Conservation (phyloP, 257 asterid species). For the Solanum pennellii region DNA sequence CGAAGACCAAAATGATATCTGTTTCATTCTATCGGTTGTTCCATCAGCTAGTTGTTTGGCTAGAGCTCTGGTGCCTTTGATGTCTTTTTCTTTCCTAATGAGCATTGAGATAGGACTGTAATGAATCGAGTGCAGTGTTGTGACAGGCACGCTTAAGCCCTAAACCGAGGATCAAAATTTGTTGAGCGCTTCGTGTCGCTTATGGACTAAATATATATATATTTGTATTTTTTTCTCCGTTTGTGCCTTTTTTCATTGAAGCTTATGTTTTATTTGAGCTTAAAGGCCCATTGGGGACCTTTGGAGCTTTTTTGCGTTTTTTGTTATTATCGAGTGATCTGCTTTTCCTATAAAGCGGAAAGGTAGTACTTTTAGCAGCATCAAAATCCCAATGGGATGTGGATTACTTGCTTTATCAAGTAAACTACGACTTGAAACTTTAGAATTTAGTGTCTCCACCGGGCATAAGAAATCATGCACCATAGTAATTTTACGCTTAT, state of each 20-base stretch:
- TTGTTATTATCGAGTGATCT: not conserved
- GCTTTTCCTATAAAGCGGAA: not conserved
- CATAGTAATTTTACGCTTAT: not conserved
- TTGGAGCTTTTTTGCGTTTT: not conserved
- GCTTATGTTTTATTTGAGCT: not conserved
- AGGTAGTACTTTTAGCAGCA: not conserved
- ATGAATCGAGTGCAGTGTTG: not conserved
- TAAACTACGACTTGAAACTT: not conserved
- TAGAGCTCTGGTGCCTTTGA: not conserved
- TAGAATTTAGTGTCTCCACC: not conserved
- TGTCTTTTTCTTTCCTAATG: not conserved
- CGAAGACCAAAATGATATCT: not conserved
- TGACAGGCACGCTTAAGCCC: not conserved
- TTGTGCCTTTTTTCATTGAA: not conserved
- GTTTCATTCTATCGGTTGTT: not conserved
- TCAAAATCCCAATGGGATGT: not conserved
- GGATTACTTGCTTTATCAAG: not conserved
- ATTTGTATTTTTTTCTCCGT: not conserved
- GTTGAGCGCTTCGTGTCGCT: not conserved
- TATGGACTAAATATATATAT: not conserved
- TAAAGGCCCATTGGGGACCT: not conserved
- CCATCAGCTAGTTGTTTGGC: not conserved
- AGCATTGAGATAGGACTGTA: not conserved
- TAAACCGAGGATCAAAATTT: not conserved
- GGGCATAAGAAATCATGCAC: not conserved